Evolutionary conservation across 169 alveolate species (phyloP), one percentile per base, ranked within the genome.

Genomic region (Plasmodium chabaudi): DNA sequence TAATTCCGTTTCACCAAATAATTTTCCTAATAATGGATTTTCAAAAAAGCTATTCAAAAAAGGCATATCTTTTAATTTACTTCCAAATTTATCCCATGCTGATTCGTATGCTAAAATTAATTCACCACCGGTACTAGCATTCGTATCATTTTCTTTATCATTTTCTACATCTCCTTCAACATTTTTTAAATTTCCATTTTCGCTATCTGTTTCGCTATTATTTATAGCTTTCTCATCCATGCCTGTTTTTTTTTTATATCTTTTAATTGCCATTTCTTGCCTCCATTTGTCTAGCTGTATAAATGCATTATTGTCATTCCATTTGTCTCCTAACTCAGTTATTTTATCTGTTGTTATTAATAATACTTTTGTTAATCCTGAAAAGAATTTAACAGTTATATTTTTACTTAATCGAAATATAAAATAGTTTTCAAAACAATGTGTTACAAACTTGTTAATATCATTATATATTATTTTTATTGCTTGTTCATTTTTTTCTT

Each of bases 41-140:
- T 95, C 98, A 90, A 96, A 96, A 87, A 96, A 94, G 69, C 89
- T 93, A 44, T 88, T 95, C 59, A 96, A 91, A 87, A 96, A 94
- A 17, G 98, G 97, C 98, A 96, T 95, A 67, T 96, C 98, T 39
- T 94, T 92, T 23, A 96, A 89, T 60, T 89, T 77, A 64, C 97
- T 90, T 49, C 98, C 96, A 57, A 96, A 95, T 88, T 94, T 91
- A 21, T 95, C 97, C 97, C 97, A 93, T 7, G 95, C 94, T 0
- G 97, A 94, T 23, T 93, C 97, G 49, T 94, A 72, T 0, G 94
- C 91, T 63, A 93, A 61, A 25, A 94, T 89, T 17, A 95, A 72
- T 68, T 95, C 94, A 44, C 71, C 34, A 27, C 90, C 94, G 0
- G 49, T 25, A 1, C 53, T 67, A 6, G 39, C 56, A 15, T 1